Base-by-base conservation (phyloP, 1,284 basidiomycete species). In the Lignosus rhinocerotis region DNA sequence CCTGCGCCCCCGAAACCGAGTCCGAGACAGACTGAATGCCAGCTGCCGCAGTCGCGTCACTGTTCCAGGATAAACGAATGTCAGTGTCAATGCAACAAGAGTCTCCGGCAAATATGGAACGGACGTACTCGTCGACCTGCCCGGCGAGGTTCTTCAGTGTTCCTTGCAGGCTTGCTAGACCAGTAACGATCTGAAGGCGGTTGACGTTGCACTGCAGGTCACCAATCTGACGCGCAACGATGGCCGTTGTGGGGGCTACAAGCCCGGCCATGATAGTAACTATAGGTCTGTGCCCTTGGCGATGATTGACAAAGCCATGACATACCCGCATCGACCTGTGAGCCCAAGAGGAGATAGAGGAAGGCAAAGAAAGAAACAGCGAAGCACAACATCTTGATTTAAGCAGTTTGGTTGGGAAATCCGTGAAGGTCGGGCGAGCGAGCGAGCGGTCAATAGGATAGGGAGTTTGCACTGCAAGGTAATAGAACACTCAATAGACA, bases 181-280 rank as follows among this genome's bases (percentile, higher is more conserved):
- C 63, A 8, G 63, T 49, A 25, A 75, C 74, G 51, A 72, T 75
- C 51, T 68, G 58, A 17, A 72, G 62, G 21, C 74, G 72, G 49
- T 75, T 72, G 30, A 71, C 39, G 60, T 75, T 75, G 67, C 76
- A 76, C 51, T 70, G 64, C 19, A 75, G 55, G 64, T 71, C 66
- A 16, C 72, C 73, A 34, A 72, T 56, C 63, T 73, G 72, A 49
- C 73, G 73, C 43, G 60, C 57, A 14, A 38, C 32, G 48, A 64
- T 55, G 42, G 53, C 62, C 3, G 31, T 33, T 39, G 53, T 36
- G 8, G 62, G 62, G 19, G 57, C 62, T 64, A 42, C 6, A 36
- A 5, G 9, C 1, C 25, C 5, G 16, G 41, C 32, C 6, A 8
- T 4, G 30, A 8, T 19, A 21, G n/a, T 52, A 6, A 31, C 1